Base-by-base conservation (phyloP, 2,329 filamentous ascomycete species). In the Fusarium sp. region DNA sequence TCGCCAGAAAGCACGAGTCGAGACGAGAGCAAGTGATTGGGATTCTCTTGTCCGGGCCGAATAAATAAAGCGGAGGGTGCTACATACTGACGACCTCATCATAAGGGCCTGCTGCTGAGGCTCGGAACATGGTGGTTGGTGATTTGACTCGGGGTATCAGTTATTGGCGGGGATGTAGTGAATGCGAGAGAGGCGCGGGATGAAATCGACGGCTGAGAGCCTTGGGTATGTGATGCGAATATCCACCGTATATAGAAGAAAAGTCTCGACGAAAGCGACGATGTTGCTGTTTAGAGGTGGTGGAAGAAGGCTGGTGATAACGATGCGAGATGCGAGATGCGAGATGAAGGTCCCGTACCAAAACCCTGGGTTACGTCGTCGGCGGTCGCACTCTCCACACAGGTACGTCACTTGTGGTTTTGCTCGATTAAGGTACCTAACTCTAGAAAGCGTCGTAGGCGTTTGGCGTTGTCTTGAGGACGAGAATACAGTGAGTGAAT, bases 71-170 rank as follows among this genome's bases (percentile, higher is more conserved):
- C 42, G 26, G 31, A 26, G 41, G 36, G 28, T 9, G 24, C 33
- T 51, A 85, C 87, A 72, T 86, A 90, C 88, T 87, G 83, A 90
- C 85, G 79, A 83, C 85, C 80, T 90, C 88, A 81, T 90, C 89
- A 81, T 88, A 90, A 60, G 88, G 88, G 79, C 87, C 87, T 70
- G 83, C 83, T 77, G 88, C 87, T 80, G 88, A 87, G 77, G 88
- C 87, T 82, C 88, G 85, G 77, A 90, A 90, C 87, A 90, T 90
- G 82, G 81, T 84, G 81, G 72, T 38, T 73, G 76, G 57, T 55
- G 54, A 39, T 52, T 52, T 55, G 51, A 61, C 60, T 63, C 59
- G 48, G 56, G 58, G 56, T 62, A 68, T 51, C 52, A 68, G 49
- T 51, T 73, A 61, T 67, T 28, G 54, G 65, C 58, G 60, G 58